Percentiles rank a stretch among this genome's conserved stretches.
Evolutionary conservation across 306 rosid species (phyloP).

Genomic region (Inga laurina): DNA sequence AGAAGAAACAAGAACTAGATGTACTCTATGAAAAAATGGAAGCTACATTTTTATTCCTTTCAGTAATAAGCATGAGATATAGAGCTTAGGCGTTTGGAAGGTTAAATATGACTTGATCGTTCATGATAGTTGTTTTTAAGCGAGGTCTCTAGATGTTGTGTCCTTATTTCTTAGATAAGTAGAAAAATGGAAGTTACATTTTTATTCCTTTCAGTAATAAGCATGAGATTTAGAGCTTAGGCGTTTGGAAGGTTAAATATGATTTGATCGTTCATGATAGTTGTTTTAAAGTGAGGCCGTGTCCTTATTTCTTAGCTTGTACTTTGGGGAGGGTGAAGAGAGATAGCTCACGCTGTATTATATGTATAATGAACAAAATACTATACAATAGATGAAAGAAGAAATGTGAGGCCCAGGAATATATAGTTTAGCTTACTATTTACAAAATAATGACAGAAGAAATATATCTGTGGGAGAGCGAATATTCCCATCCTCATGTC

Average conservation of each 20-base stretch:
- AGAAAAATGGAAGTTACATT: too few relatives aligned
- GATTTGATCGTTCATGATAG: background rate
- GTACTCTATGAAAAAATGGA: background rate
- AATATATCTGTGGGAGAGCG: background rate
- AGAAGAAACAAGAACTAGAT: background rate
- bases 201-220: background rate
- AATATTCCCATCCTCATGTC: background rate
- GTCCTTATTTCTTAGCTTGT: background rate
- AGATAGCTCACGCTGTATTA: background rate
- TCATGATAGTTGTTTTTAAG: background rate
- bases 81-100: background rate
- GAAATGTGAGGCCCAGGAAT: background rate
- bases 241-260: background rate
- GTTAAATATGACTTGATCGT: background rate
- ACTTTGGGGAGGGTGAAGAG: background rate
- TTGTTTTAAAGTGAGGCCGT: background rate
- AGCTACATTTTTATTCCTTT: background rate
- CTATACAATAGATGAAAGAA: background rate
- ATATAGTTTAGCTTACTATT: background rate
- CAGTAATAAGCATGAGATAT: background rate
- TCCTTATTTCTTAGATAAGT: background rate
- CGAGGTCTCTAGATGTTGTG: background rate
- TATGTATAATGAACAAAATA: background rate
- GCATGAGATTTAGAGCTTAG: background rate
- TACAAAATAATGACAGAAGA: background rate